These are phyloP conservation scores for Glaciozyma martinii DNA, from an alignment of 768 basidiomycete species.

Conservation along the genomic window DNA sequence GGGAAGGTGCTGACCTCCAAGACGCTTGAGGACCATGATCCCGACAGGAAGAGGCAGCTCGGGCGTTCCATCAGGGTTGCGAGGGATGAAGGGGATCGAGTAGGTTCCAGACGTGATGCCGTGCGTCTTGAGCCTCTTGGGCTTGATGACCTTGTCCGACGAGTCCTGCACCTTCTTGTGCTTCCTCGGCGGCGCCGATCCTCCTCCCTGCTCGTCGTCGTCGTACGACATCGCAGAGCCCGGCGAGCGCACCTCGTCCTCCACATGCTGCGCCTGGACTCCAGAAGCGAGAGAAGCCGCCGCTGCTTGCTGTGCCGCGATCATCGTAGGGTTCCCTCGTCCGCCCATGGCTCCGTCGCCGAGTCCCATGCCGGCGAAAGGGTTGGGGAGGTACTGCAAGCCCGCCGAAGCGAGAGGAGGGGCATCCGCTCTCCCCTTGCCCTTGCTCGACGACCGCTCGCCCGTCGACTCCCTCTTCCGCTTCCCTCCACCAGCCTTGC, in stretches of 20 bases:
- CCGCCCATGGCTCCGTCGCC: not conserved
- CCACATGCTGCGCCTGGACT: too few relatives aligned
- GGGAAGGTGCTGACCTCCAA: slow-evolving; percentile 48
- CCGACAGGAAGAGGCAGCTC: slow-evolving; percentile 72
- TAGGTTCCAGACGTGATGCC: slow-evolving; percentile 48
- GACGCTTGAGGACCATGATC: slow-evolving; percentile 69
- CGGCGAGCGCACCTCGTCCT: too few relatives aligned
- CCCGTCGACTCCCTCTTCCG: not conserved
- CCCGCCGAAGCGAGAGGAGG: not conserved
- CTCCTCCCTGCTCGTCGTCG: slow-evolving; percentile 36
- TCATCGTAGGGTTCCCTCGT: too few relatives aligned
- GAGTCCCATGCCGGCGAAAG: slow-evolving; percentile 18
- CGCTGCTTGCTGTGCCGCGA: too few relatives aligned
- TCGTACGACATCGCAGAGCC: not conserved
- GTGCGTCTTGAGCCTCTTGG: slow-evolving; percentile 70
- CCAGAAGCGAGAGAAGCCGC: too few relatives aligned
- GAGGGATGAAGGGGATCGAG: slow-evolving; percentile 68
- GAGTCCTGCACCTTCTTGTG: slow-evolving; percentile 38
- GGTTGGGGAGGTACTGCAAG: slow-evolving; percentile 25
- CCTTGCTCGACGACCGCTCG: slow-evolving; percentile 41
- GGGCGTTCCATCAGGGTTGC: slow-evolving; percentile 55
- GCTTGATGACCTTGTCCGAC: slow-evolving; percentile 51
- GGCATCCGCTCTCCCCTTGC: slow-evolving; percentile 40
- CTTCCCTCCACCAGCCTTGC: slow-evolving; percentile 38
- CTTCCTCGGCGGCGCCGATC: slow-evolving; percentile 28